A percentile compares a stretch with the other conserved stretches of the same genome.
Evolutionary conservation across 768 basidiomycete species (phyloP).

Genomic region (Galerina sulciceps): DNA sequence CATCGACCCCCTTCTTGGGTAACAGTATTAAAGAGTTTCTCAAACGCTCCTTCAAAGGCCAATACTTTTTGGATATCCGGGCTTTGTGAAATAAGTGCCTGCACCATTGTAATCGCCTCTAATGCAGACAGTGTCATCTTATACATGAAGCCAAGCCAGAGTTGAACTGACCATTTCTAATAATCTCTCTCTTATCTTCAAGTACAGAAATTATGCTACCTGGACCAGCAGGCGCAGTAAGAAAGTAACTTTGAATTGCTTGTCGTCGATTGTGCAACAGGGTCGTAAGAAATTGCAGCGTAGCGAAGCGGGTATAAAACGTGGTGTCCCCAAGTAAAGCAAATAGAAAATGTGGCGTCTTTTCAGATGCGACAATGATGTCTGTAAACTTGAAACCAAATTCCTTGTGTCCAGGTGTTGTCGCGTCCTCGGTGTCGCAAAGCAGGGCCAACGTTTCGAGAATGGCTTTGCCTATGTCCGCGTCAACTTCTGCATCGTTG

Average conservation of each 20-base stretch:
- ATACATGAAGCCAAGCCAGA: neutral
- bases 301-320: constrained; percentile 86
- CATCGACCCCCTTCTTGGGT: constrained; percentile 92
- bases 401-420: constrained; percentile 52
- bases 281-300: constrained; percentile 80
- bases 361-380: constrained; percentile 71
- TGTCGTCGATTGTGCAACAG: constrained; percentile 84
- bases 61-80: constrained; percentile 96
- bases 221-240: constrained; percentile 81
- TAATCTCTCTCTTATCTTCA: constrained; percentile 88
- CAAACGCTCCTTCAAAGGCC: constrained; percentile 96
- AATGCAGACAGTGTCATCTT: neutral
- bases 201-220: constrained; percentile 73
- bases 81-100: constrained; percentile 81
- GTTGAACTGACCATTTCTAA: constrained; percentile 70
- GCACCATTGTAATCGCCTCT: constrained; percentile 87
- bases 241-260: constrained; percentile 87
- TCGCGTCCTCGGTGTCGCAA: constrained; percentile 75
- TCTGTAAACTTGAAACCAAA: constrained; percentile 88
- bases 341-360: constrained; percentile 76
- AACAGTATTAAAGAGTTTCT: constrained; percentile 90
- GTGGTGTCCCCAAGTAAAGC: constrained; percentile 72
- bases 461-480: constrained; percentile 90
- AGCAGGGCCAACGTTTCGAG: constrained; percentile 87
- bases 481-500: constrained; percentile 89